phyloP scores from a whole-genome alignment of 2,329 filamentous ascomycete species.

The Ceratocystis papillata region DNA sequence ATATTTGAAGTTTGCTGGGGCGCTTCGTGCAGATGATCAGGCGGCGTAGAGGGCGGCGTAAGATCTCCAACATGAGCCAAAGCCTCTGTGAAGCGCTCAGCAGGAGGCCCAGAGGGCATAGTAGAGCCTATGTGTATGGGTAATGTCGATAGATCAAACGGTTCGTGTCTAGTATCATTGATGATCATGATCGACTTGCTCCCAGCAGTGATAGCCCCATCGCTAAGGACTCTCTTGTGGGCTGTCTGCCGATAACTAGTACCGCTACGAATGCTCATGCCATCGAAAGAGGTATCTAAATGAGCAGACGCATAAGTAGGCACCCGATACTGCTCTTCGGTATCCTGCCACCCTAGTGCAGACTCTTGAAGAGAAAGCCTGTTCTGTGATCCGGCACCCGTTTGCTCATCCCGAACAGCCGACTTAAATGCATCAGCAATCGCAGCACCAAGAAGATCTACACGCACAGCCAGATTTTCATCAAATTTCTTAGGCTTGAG shows the following conservation, averaged over 20 bases:
- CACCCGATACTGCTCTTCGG: background rate
- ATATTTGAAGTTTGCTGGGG: slow-evolving; percentile 47
- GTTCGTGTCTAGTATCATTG: slow-evolving; percentile 47
- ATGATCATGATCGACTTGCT: slow-evolving; percentile 87
- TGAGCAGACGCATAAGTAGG: slow-evolving; percentile 25
- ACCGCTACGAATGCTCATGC: slow-evolving; percentile 33
- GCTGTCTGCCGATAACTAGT: slow-evolving; percentile 19
- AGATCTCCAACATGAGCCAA: slow-evolving; percentile 43
- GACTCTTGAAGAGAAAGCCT: slow-evolving; percentile 11
- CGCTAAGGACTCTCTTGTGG: slow-evolving; percentile 37
- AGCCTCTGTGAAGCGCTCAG: slow-evolving; percentile 44
- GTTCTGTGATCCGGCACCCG: slow-evolving; percentile 24
- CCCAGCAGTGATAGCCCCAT: slow-evolving; percentile 58
- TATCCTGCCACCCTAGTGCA: background rate
- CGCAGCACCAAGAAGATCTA: slow-evolving; percentile 72
- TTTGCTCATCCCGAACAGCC: slow-evolving; percentile 56
- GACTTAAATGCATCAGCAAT: slow-evolving; percentile 69
- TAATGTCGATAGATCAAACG: slow-evolving; percentile 42
- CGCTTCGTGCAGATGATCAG: slow-evolving; percentile 36
- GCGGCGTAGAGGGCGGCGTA: slow-evolving; percentile 53
- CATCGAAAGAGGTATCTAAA: slow-evolving; percentile 37
- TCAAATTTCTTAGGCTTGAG: slow-evolving; percentile 37
- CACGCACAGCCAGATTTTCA: slow-evolving; percentile 48
- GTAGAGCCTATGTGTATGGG: slow-evolving; percentile 33
- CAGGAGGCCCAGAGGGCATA: slow-evolving; percentile 34